Conservation (phyloP, 208 protist genomes). For the Naegleria lovaniensis region DNA sequence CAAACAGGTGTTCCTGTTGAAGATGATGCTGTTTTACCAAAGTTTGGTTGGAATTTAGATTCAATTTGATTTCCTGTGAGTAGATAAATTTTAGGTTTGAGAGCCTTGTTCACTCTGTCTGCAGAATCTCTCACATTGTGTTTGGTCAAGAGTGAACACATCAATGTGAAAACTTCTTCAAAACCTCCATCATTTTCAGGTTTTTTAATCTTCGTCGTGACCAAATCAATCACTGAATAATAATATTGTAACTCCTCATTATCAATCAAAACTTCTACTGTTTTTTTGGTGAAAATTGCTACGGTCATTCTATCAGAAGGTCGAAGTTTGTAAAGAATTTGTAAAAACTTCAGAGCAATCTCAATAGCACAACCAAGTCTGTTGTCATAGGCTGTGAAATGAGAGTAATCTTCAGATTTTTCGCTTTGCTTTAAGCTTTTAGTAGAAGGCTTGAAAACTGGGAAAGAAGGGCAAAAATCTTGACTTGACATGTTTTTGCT, state of each 20-base stretch:
- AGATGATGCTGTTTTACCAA: background rate
- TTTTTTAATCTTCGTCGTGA: background rate
- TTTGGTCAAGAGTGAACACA: background rate
- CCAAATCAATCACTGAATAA: constrained; percentile 16
- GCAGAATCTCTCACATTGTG: background rate
- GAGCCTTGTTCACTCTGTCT: background rate
- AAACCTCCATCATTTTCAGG: background rate
- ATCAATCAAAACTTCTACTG: background rate
- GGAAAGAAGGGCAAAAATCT: background rate
- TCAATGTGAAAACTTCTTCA: background rate
- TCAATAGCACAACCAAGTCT: background rate
- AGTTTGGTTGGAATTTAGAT: background rate
- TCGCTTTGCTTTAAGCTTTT: background rate
- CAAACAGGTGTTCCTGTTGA: background rate
- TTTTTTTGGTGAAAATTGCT: background rate
- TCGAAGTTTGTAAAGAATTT: background rate
- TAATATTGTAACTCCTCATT: background rate
- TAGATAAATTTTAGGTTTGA: background rate
- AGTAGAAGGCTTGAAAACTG: background rate
- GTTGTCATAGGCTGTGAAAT: background rate
- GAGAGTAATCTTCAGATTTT: background rate
- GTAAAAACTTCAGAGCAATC: background rate
- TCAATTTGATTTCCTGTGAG: background rate
- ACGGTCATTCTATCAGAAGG: background rate
- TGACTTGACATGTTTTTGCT: background rate